Evolutionary conservation across 805 yeast genomes (phyloP), one percentile per base, ranked within the genome.

Genomic region (Wickerhamiella azyma): DNA sequence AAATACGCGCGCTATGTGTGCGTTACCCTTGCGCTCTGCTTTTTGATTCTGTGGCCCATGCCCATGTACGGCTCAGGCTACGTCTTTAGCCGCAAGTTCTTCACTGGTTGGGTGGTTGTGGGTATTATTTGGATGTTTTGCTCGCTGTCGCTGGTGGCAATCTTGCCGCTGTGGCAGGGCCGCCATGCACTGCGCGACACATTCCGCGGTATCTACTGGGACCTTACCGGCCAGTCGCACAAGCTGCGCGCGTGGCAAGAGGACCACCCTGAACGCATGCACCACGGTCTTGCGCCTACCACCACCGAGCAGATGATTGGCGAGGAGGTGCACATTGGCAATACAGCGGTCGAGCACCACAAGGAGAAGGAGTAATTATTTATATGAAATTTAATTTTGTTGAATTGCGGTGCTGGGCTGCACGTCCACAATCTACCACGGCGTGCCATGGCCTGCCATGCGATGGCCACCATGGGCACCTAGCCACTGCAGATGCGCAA

Each of bases 81-180:
- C 58, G 68, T 85, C 36, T 86, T 85, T 64, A 75, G 84, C 45
- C 78, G 75, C 61, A 63, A 61, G 47, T 84, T 84, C 65, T 86
- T 85, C 63, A 82, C 92, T 6, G 95, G 94, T 39, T 86, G 95
- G 95, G 74, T 86, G 41, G 76, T 71, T 32, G 94, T 85, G 26
- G 77, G 80, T 49, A 75, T 86, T 45, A 76, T 85, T 48, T 85
- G 94, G 94, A 65, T 84, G 30, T 84, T 83, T 64, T 40, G 54
- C 30, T 56, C 65, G 3, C 45, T 59, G 0, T 70, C 71, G 50
- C 67, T 75, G 47, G 92, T 84, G 24, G 70, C 77, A 17, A 46
- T 84, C 29, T 79, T 70, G 53, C 95, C 95, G 37, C 55, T 85
- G 36, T 72, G 71, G 66, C 86, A 85, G 62, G 88, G 94, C 39